Base-by-base conservation (phyloP, 140 eudicot species). In the Ambrosia hybrid region DNA sequence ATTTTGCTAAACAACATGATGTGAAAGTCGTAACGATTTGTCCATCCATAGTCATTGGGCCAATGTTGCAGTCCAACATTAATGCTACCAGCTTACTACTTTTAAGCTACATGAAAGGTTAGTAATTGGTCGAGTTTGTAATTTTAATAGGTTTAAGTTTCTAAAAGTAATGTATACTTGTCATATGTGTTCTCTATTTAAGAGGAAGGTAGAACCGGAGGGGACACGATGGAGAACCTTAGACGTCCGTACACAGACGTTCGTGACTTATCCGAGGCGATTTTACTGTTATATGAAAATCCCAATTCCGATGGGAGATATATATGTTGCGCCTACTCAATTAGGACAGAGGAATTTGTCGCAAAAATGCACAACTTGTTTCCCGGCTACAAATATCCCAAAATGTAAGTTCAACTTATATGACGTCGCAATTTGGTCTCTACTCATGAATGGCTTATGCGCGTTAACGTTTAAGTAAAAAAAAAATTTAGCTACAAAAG, bases 251-350 rank as follows among this genome's bases (percentile, higher is more conserved):
- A 57, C 41, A 87, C 88, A 7, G 97, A 91, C 66, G 97, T 91
- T 67, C 88, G 97, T 5, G 95, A 91, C 68, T 82, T 91, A 51
- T 87, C 93, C 16, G 84, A 82, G 56, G 91, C 90, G 37, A 70
- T 88, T 58, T 59, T 83, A 9, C 49, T 91, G 68, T 78, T 76
- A 13, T 88, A 74, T 61, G 87, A 91, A 81, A 80, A 63, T 52
- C 87, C 83, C 5, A 81, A 85, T 48, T 85, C 95, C 4, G 72
- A 82, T 69, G 92, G 95, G 39, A 83, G 97, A 80, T 88, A 91
- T 75, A 72, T 88, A 72, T 91, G 97, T 77, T 74, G 82, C 3
- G 68, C 90, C 2, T 85, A 84, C 83, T 34, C 59, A 7, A 2
- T 78, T 43, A 70, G 59, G 46, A 10, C 80, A 26, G 41, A 48